phyloP scores from a whole-genome alignment of 208 protist genomes.

The Trypanosoma rangeli region DNA sequence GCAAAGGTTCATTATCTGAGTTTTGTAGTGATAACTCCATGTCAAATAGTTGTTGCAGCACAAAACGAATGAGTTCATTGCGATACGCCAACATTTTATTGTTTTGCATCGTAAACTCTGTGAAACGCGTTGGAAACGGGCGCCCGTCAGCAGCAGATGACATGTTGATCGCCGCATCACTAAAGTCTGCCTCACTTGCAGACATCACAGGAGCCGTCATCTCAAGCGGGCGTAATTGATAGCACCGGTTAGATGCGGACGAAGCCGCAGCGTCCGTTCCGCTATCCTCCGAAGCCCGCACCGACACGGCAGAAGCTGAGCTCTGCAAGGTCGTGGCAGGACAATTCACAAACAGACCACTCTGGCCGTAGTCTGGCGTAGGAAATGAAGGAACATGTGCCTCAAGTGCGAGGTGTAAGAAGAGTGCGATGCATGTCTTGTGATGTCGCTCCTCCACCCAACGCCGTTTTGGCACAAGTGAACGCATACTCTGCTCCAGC shows the following conservation, averaged over 20 bases:
- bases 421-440: slow-evolving; percentile 58
- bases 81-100: slow-evolving; percentile 69
- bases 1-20: slow-evolving; percentile 20
- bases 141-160: not conserved
- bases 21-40: slow-evolving; percentile 68
- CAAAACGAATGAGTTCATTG: slow-evolving; percentile 64
- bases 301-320: not conserved
- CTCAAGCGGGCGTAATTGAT: slow-evolving; percentile 14
- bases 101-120: slow-evolving; percentile 41
- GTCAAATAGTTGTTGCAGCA: slow-evolving; percentile 57
- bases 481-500: slow-evolving; percentile 53
- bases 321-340: not conserved
- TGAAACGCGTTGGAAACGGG: slow-evolving; percentile 15
- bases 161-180: slow-evolving; percentile 20
- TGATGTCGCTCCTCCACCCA: slow-evolving; percentile 71
- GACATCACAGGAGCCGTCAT: slow-evolving; percentile 24
- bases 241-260: slow-evolving; percentile 2
- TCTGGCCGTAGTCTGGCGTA: slow-evolving; percentile 22
- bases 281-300: slow-evolving; percentile 45
- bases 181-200: slow-evolving; percentile 32
- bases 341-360: slow-evolving; percentile 34
- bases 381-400: slow-evolving; percentile 54
- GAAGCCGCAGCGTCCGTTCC: slow-evolving; percentile 10
- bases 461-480: slow-evolving; percentile 61
- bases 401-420: slow-evolving; percentile 79